Percentiles rank a stretch among this genome's conserved stretches.
Conservation (phyloP, 176 grass and related monocot genomes). For the Ensete glaucum region DNA sequence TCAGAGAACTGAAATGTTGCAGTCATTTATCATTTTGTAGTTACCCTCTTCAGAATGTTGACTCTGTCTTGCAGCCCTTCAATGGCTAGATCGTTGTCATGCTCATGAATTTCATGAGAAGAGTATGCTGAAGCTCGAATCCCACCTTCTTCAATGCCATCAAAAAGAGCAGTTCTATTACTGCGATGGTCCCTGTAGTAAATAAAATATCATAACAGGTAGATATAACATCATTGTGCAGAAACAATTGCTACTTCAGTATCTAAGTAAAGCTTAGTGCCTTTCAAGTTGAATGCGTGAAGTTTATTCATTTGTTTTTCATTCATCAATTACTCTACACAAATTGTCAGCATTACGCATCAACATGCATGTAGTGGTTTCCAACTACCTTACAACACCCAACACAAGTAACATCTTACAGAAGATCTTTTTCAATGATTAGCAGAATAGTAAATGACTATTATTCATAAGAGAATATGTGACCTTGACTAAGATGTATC, state of each 20-base stretch:
- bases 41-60: constrained; percentile 89
- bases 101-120: constrained; percentile 77
- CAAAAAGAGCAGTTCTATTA: constrained; percentile 62
- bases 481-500: no score
- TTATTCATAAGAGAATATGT: no score
- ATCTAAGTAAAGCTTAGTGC: not conserved
- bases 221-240: not conserved
- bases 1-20: not conserved
- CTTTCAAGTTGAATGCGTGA: no score
- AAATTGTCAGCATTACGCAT: no score
- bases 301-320: no score
- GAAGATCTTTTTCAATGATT: no score
- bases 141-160: constrained; percentile 94
- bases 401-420: no score
- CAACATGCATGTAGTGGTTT: no score
- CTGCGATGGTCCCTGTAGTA: constrained; percentile 33
- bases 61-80: constrained; percentile 95
- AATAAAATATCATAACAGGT: constrained; percentile 14
- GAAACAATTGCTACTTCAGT: not conserved
- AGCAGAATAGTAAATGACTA: no score
- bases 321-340: no score
- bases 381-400: no score
- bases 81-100: constrained; percentile 69
- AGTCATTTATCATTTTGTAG: not conserved
- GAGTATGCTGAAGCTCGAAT: constrained; percentile 53